Evolutionary conservation across 768 basidiomycete species (phyloP).

Genomic region (Russula griseocarnosa): DNA sequence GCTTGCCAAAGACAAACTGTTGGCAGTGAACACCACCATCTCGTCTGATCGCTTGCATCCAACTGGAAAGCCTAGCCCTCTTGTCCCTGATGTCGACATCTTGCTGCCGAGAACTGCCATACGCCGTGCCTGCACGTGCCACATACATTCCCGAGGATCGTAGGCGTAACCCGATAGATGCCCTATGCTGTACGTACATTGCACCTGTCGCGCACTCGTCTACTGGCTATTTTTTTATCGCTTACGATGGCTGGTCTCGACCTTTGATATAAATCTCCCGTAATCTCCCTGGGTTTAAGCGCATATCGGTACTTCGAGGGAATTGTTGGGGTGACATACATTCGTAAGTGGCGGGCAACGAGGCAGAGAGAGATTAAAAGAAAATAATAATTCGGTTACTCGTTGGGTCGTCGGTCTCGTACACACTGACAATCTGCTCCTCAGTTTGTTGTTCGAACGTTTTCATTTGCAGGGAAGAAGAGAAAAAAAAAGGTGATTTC

Average conservation of each 20-base stretch:
- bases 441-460: background rate
- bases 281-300: slow-evolving; percentile 5
- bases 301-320: background rate
- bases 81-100: slow-evolving; percentile 12
- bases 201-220: background rate
- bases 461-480: background rate
- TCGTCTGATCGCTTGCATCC: background rate
- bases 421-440: background rate
- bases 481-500: background rate
- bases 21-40: background rate
- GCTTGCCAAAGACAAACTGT: background rate
- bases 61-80: slow-evolving; percentile 9
- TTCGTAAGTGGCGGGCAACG: background rate
- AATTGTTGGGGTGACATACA: background rate
- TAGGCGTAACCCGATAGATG: background rate
- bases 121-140: background rate
- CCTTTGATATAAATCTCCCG: background rate
- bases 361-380: background rate
- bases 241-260: background rate
- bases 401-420: background rate
- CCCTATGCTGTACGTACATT: background rate
- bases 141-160: slow-evolving; percentile 10
- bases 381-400: no score
- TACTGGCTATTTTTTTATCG: background rate
- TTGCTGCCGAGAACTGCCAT: slow-evolving; percentile 7